phyloP scores from a whole-genome alignment of 371 early-diverging fungal genomes.

The Saksenaea vasiformis region DNA sequence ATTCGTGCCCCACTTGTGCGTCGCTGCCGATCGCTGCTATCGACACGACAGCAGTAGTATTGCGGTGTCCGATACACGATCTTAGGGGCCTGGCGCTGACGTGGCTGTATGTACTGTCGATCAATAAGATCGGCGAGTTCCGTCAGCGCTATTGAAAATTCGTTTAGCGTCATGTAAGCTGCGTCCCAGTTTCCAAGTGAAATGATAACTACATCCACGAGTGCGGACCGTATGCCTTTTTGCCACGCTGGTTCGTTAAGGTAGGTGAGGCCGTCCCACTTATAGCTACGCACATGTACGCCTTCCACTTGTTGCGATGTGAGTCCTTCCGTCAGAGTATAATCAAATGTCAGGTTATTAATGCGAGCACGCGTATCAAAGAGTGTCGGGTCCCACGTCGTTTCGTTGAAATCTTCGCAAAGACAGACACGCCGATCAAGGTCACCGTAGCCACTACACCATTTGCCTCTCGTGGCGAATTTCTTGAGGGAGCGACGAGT shows the following conservation, averaged over 20 bases:
- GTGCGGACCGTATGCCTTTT: constrained; percentile 21
- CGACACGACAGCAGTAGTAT: constrained; percentile 57
- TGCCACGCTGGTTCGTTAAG: constrained; percentile 43
- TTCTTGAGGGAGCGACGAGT: constrained; percentile 54
- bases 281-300: constrained; percentile 31
- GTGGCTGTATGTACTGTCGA: constrained; percentile 23
- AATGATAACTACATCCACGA: constrained; percentile 27
- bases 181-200: constrained; percentile 60
- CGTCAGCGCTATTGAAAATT: constrained; percentile 31
- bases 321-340: constrained; percentile 22
- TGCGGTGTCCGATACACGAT: constrained; percentile 57
- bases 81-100: constrained; percentile 8
- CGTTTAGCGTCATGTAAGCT: constrained; percentile 37
- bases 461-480: constrained; percentile 49
- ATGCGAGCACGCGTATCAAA: constrained; percentile 31
- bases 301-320: constrained; percentile 5
- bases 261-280: constrained; percentile 57
- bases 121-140: constrained; percentile 28
- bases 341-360: constrained; percentile 19
- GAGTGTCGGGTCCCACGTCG: constrained; percentile 33
- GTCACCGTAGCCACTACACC: constrained; percentile 34
- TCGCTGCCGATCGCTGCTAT: constrained; percentile 34
- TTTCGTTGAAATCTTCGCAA: constrained; percentile 54
- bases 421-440: constrained; percentile 36
- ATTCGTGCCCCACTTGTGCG: constrained; percentile 39